A percentile compares a stretch with the other conserved stretches of the same genome.
Evolutionary conservation across 495 filamentous ascomycete genomes (phyloP).

Genomic region (Xylaria telfairii): DNA sequence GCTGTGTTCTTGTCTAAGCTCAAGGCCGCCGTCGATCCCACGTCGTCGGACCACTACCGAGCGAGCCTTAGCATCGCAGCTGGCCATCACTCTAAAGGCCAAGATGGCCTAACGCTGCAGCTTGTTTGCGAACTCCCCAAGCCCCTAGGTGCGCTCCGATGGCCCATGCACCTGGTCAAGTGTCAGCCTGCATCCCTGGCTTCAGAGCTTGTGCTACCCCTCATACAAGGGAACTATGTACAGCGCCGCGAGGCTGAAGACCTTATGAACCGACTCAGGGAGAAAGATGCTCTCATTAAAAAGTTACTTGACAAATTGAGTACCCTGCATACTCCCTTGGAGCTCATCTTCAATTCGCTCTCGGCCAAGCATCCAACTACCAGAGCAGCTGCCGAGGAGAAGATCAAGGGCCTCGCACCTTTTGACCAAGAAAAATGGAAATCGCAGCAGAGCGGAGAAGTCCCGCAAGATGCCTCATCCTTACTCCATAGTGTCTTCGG

Average conservation of each 20-base stretch:
- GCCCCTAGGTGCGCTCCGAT: conserved; percentile 70
- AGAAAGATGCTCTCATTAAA: conserved; percentile 81
- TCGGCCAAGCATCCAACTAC: conserved; percentile 56
- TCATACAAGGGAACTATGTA: conserved; percentile 63
- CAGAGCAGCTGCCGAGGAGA: conserved; percentile 53
- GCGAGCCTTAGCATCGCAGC: conserved; percentile 46
- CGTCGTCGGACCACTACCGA: conserved; percentile 43
- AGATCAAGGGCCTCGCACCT: conserved; percentile 60
- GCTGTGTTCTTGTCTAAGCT: conserved; percentile 75
- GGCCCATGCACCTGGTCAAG: conserved; percentile 67
- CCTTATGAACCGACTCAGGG: conserved; percentile 65
- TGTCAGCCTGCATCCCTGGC: conserved; percentile 60
- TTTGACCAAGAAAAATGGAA: conserved; percentile 60
- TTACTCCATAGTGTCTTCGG: conserved; percentile 47
- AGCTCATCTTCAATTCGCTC: conserved; percentile 71
- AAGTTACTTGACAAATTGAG: conserved; percentile 83
- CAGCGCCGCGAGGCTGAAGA: conserved; percentile 57
- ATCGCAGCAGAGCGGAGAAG: conserved; percentile 38
- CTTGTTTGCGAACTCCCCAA: conserved; percentile 68
- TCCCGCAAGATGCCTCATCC: conserved; percentile 41
- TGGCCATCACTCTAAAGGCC: conserved; percentile 31
- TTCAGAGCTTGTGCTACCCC: conserved; percentile 70
- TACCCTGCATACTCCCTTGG: conserved; percentile 68
- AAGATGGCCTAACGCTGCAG: conserved; percentile 58
- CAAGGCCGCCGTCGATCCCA: conserved; percentile 60